A percentile compares a stretch with the other conserved stretches of the same genome.
Conservation (phyloP, 2,329 filamentous ascomycete genomes). For the Coniochaeta hoffmannii region DNA sequence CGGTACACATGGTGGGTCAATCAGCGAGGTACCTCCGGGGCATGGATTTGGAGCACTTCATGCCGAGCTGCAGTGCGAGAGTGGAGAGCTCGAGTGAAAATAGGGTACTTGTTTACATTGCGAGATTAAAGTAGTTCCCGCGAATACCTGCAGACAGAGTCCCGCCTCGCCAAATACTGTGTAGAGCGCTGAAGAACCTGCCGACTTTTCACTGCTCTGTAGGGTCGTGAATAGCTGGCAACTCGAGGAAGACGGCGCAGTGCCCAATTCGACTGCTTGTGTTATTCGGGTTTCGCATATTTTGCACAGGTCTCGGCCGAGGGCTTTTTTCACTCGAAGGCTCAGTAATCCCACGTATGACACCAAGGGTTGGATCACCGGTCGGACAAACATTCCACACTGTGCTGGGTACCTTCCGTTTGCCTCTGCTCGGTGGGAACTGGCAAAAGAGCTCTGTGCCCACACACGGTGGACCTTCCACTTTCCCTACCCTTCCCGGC, state of each 20-base stretch:
- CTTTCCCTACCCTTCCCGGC: neutral
- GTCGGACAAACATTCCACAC: neutral
- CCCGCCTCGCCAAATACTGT: conserved; percentile 12
- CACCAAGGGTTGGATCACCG: neutral
- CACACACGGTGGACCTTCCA: neutral
- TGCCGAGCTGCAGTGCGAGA: neutral
- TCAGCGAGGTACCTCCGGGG: conserved; percentile 19
- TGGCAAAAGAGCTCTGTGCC: neutral
- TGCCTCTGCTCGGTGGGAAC: neutral
- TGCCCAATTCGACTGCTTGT: neutral
- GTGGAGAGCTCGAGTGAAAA: conserved; percentile 9
- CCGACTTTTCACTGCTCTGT: neutral
- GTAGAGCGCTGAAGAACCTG: conserved; percentile 8
- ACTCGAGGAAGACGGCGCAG: neutral
- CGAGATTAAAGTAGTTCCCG: conserved; percentile 20
- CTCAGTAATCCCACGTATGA: neutral
- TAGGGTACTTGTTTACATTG: conserved; percentile 18
- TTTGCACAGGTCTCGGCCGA: neutral
- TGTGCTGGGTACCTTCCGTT: neutral
- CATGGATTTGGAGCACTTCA: conserved; percentile 13
- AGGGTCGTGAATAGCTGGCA: neutral
- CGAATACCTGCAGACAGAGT: conserved; percentile 16
- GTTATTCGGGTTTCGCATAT: neutral
- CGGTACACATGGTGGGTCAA: conserved; percentile 15
- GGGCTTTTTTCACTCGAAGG: neutral